Base-by-base conservation (phyloP, 257 asterid species). In the Lithospermum erythrorhizon region DNA sequence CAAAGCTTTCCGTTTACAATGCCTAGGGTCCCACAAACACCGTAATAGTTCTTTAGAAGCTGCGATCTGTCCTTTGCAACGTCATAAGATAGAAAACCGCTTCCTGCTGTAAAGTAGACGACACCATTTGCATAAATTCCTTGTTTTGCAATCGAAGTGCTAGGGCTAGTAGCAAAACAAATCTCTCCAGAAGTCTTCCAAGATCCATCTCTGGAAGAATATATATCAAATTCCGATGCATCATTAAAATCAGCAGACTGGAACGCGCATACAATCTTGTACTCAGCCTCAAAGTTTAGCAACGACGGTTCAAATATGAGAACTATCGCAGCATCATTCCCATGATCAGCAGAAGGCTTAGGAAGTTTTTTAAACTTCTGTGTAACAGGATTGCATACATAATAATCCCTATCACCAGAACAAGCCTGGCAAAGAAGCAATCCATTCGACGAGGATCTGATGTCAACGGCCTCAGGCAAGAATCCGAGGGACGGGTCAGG, bases 211-310 rank as follows among this genome's bases (percentile, higher is more conserved):
- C 57, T 68, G 14, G 85, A 79, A 64, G 79, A 74, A 52, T 76
- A 82, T 65, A 79, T 67, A 59, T 76, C 88, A 65, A 82, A 79
- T 61, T 82, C 88, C 19, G 76, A 70, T 45, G 85, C 88, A 60
- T 74, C 83, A 24, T 63, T 80, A 64, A 82, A 79, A 69, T 82
- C 83, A 25, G 49, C 63, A 55, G 85, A 82, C 35, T 53, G 70
- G 49, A 76, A 79, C 41, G 81, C 81, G 60, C 83, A 76, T 21
- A 82, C 58, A 49, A 76, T 65, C 62, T 74, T 82, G 75, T 65
- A 79, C 29, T 74, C 83, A 13, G 77, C 76, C 57, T 61, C 75
- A 63, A 79, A 79, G 59, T 72, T 79, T 62, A 82, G 85, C 56
- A 70, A 65, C 6, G 83, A 79, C 3, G 88, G 85, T 61, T 82